These are phyloP conservation scores for Nicotiana obtusifolia DNA, from an alignment of 257 asterid genomes.

Conservation along the genomic window DNA sequence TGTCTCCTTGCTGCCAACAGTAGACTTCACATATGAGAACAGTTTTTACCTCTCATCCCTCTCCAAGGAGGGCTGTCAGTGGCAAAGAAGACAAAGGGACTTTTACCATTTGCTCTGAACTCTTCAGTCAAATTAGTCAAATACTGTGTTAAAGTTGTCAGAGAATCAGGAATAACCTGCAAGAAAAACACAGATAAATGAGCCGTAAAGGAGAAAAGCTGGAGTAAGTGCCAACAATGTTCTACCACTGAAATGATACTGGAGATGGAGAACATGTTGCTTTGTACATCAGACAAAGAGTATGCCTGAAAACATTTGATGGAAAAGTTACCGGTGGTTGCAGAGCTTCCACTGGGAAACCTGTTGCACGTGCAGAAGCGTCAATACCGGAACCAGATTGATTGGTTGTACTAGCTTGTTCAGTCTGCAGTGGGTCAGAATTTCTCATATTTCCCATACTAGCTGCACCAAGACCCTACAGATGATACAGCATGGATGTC, in stretches of 20 bases:
- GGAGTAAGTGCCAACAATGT: background rate
- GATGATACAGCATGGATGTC: background rate
- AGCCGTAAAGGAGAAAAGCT: background rate
- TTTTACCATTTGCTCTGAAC: constrained; percentile 52
- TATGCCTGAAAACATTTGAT: background rate
- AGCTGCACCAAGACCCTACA: constrained; percentile 4
- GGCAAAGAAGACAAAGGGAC: constrained; percentile 14
- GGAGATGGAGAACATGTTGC: background rate
- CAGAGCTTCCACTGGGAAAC: constrained; percentile 47
- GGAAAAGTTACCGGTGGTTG: constrained; percentile 60
- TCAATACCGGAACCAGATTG: constrained; percentile 20
- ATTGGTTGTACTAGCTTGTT: constrained; percentile 40
- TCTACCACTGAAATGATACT: background rate
- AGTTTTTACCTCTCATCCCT: background rate
- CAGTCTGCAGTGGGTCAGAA: constrained; percentile 40
- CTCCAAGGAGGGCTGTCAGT: background rate
- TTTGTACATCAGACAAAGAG: background rate
- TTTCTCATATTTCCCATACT: constrained; percentile 38
- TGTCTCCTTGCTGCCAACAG: constrained; percentile 41
- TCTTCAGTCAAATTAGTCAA: constrained; percentile 70
- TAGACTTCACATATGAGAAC: constrained; percentile 15
- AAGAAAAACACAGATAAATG: constrained; percentile 9
- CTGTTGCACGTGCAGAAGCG: constrained; percentile 17
- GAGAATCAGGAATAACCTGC: constrained; percentile 77
- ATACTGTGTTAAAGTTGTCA: constrained; percentile 76